These are phyloP conservation scores for Aeminium ludgeri DNA, from an alignment of 495 filamentous ascomycete genomes.

Conservation along the genomic window DNA sequence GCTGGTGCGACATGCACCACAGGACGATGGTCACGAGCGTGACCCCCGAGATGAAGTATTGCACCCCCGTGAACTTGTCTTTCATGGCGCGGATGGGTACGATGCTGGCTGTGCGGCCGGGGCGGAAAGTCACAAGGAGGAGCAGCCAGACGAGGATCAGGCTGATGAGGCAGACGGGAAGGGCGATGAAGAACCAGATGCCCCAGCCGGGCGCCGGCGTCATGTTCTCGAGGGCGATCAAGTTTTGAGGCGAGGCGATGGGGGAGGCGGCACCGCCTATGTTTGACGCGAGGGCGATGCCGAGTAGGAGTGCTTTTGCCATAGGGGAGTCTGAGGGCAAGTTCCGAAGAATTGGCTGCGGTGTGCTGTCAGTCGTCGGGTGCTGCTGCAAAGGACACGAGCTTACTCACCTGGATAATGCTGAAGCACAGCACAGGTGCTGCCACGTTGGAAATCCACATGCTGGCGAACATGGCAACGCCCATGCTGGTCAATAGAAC, in stretches of 20 bases:
- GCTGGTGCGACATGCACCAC: conserved; percentile 83
- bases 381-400: not conserved
- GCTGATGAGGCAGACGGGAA: conserved; percentile 82
- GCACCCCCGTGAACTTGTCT: conserved; percentile 72
- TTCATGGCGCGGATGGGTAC: conserved; percentile 77
- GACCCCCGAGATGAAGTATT: conserved; percentile 79
- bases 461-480: conserved; percentile 89
- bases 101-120: conserved; percentile 71
- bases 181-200: conserved; percentile 88
- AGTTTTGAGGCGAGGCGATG: conserved; percentile 93
- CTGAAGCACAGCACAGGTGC: conserved; percentile 97
- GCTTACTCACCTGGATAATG: conserved; percentile 57
- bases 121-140: conserved; percentile 68
- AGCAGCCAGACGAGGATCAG: conserved; percentile 81
- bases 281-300: conserved; percentile 88
- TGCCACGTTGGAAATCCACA: conserved; percentile 98
- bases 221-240: conserved; percentile 94
- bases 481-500: conserved; percentile 96
- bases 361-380: not conserved
- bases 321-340: conserved; percentile 77
- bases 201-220: conserved; percentile 75
- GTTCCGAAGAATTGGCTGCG: conserved; percentile 81
- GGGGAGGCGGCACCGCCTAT: conserved; percentile 92
- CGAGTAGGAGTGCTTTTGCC: conserved; percentile 86
- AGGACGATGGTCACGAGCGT: conserved; percentile 77